Evolutionary conservation across 495 filamentous ascomycete genomes (phyloP), one percentile per base, ranked within the genome.

Genomic region (Hypoxylon fuscum): DNA sequence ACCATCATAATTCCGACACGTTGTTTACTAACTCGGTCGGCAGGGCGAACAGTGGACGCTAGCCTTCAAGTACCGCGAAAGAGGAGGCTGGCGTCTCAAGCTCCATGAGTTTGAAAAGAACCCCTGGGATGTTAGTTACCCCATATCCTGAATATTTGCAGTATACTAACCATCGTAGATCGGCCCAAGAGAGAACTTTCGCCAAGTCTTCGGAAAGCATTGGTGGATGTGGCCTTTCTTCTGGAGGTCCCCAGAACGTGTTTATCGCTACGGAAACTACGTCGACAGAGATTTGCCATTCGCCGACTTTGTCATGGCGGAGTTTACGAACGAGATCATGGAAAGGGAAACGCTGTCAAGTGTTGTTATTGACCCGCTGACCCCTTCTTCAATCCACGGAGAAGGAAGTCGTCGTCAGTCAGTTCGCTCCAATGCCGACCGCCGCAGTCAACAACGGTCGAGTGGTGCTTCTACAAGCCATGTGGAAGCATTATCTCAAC

Each of bases 161-260:
- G 5, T 9, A 5, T 5, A 43, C 48, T 38, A 6, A 14, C n/a
- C 11, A 27, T 23, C 21, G 17, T 5, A 60, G 29, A 47, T 60
- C 40, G 57, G 57, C 6, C 17, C 41, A 40, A 52, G 15, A 27
- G 48, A 40, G 32, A 60, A 60, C 41, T 45, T 60, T n/a, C 41
- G 40, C 45, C 57, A 60, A 53, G 48, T 53, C 10, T 53, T 60
- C 47, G 57, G 57, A 27, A 23, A 51, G 37, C 47, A 38, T n/a
- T 60, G 48, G 57, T 60, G 48, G 47, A 42, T 18, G 48, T 60
- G 57, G 48, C 57, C 27, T 11, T 46, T 53, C 41, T 53, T 45
- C 40, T 60, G 38, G 27, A 46, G 47, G 47, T 7, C 18, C 11
- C 23, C 48, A 5, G 37, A 53, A 49, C 17, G 31, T 29, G 57